Percentiles rank a stretch among this genome's conserved stretches.
Conservation (phyloP, 73 alveolate genomes). For the Stentor coeruleus region DNA sequence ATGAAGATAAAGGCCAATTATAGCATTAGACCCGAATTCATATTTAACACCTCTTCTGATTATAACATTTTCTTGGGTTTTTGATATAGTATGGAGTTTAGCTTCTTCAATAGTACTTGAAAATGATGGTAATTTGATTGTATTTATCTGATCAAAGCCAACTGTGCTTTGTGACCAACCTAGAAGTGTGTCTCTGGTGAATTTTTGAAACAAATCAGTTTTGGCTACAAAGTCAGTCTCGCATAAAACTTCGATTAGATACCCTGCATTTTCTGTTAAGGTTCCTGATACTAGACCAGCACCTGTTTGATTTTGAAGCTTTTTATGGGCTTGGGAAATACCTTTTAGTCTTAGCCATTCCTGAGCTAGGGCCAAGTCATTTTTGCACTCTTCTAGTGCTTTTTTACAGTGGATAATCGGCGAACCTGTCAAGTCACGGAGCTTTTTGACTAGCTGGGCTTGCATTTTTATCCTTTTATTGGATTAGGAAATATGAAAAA, state of each 20-base stretch:
- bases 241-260: conserved; percentile 52
- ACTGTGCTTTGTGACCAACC: not conserved
- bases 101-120: conserved; percentile 43
- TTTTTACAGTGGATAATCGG: conserved; percentile 57
- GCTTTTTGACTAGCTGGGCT: conserved; percentile 44
- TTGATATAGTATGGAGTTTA: conserved; percentile 37
- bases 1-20: conserved; percentile 19
- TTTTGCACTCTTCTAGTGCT: conserved; percentile 49
- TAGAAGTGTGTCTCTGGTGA: not conserved
- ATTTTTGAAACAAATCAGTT: conserved; percentile 41
- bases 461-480: not conserved
- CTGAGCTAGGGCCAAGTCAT: conserved; percentile 56
- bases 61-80: conserved; percentile 46
- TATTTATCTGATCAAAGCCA: not conserved
- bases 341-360: conserved; percentile 56
- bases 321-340: conserved; percentile 48
- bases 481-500: not conserved
- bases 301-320: conserved; percentile 32
- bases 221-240: conserved; percentile 71
- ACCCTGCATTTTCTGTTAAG: conserved; percentile 29
- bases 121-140: not conserved
- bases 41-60: conserved; percentile 1
- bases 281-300: conserved; percentile 52
- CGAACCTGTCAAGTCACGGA: conserved; percentile 56
- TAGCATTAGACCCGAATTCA: not conserved